These are phyloP conservation scores for Metschnikowia peoriensis DNA, from an alignment of 805 yeast genomes.

Conservation along the genomic window DNA sequence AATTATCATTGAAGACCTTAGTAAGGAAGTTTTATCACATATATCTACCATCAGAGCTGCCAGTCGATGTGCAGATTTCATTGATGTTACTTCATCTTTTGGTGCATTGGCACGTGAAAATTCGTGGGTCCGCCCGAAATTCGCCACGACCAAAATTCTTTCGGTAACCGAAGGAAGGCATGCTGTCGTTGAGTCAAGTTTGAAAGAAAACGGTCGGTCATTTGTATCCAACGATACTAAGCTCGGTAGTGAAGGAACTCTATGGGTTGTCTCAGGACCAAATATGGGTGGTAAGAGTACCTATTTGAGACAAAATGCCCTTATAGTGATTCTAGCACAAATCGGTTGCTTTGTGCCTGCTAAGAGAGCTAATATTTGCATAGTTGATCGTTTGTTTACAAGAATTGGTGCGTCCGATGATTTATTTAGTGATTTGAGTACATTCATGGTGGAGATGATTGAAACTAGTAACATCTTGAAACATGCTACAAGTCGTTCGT, in stretches of 20 bases:
- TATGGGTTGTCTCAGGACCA: constrained; percentile 29
- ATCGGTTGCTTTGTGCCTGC: constrained; percentile 59
- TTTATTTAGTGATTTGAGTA: constrained; percentile 35
- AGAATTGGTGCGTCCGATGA: constrained; percentile 42
- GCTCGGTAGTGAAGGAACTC: constrained; percentile 20
- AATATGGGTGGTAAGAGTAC: constrained; percentile 60
- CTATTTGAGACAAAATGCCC: constrained; percentile 46
- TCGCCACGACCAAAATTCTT: constrained; percentile 49
- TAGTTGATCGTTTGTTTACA: constrained; percentile 48
- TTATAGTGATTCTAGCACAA: constrained; percentile 49
- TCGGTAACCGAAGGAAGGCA: constrained; percentile 63
- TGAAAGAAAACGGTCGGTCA: constrained; percentile 35
- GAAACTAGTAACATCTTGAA: constrained; percentile 36
- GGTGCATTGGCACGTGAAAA: constrained; percentile 69
- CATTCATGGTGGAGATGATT: constrained; percentile 53
- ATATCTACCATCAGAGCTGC: constrained; percentile 49
- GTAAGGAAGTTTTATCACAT: constrained; percentile 42
- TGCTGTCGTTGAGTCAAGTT: constrained; percentile 66
- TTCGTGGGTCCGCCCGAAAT: constrained; percentile 61
- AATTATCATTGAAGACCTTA: constrained; percentile 48
- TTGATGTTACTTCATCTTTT: constrained; percentile 76
- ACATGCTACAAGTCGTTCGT: constrained; percentile 36
- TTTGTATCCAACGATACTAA: constrained; percentile 46
- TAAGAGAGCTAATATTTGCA: constrained; percentile 40
- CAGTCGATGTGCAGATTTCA: constrained; percentile 53